Evolutionary conservation across 1,284 basidiomycete species (phyloP), one percentile per base, ranked within the genome.

Genomic region (Malassezia equina): DNA sequence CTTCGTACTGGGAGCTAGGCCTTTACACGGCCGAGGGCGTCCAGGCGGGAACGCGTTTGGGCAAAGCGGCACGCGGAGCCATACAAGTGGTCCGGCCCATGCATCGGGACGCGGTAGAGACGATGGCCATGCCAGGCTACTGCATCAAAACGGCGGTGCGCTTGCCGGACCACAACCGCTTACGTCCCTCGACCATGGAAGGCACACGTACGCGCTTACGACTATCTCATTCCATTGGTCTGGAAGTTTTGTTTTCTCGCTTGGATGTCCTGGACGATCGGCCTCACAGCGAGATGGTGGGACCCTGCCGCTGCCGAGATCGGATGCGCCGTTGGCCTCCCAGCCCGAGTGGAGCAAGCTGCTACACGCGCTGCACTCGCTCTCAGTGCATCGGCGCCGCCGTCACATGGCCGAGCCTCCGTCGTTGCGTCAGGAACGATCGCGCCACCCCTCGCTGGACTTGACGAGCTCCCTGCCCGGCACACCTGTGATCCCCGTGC

Each of bases 171-270:
- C 69, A 74, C 56, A 62, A 69, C 40, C 32, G 60, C 3, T 52
- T 73, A 24, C 63, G 71, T 19, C 71, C 71, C 15, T 65, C 61
- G 29, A 71, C 71, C 11, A 59, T 68, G 23, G 61, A 66, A n/a
- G 70, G 71, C 9, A 66, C 67, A 6, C 60, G 65, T 9, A 64
- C 66, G 23, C 65, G 73, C 47, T 64, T 74, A 27, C 65, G 69
- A 19, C 62, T 73, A 27, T 64, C 62, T 33, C 71, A 74, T 52
- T 70, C 73, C 32, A 54, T 73, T 51, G 69, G 67, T 12, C 59
- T 64, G 34, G 71, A 74, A 42, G 50, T 73, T 32, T 66, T 69
- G 51, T 74, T 74, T 58, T 72, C 68, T 13, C 65, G 70, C 47
- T 48, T 56, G 19, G 59, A 65, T 36, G 65, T 70, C 6, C 39